Evolutionary conservation across 805 yeast genomes (phyloP).

Genomic region (Zygosaccharomyces lentus): DNA sequence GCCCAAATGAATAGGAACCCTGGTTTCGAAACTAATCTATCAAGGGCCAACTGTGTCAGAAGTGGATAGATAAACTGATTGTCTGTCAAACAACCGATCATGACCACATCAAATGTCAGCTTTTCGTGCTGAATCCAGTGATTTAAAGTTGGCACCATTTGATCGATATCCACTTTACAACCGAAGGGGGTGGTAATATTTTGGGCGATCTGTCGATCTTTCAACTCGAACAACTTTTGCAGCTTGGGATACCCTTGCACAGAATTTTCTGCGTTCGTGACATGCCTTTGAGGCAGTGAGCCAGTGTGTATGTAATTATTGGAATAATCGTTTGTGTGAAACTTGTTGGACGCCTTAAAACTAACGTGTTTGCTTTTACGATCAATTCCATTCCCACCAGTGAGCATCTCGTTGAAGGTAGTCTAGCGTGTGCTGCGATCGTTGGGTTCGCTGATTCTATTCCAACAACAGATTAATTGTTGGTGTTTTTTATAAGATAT

Average conservation of each 20-base stretch:
- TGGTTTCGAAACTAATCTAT: constrained; percentile 72
- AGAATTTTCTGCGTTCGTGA: constrained; percentile 62
- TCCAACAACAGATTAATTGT: neutral
- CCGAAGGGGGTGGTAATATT: constrained; percentile 67
- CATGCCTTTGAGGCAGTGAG: constrained; percentile 54
- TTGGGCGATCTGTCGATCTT: constrained; percentile 49
- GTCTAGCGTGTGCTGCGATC: no score
- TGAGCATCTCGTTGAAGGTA: neutral
- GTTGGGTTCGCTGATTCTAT: no score
- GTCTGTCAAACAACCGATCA: constrained; percentile 83
- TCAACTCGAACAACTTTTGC: constrained; percentile 61
- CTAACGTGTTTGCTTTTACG: constrained; percentile 18
- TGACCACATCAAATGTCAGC: constrained; percentile 78
- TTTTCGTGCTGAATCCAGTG: constrained; percentile 57
- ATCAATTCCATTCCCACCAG: neutral
- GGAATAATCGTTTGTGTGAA: constrained; percentile 66
- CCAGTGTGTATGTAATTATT: constrained; percentile 64
- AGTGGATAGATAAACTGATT: constrained; percentile 63
- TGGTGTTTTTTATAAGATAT: neutral
- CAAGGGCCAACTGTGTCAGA: constrained; percentile 63
- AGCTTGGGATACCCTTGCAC: constrained; percentile 85
- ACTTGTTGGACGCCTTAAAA: constrained; percentile 27
- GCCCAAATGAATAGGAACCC: constrained; percentile 89
- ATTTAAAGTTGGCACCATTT: constrained; percentile 54
- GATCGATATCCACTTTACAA: constrained; percentile 45